Evolutionary conservation across 1,284 basidiomycete genomes (phyloP).

Genomic region (Ceratobasidium sp.): DNA sequence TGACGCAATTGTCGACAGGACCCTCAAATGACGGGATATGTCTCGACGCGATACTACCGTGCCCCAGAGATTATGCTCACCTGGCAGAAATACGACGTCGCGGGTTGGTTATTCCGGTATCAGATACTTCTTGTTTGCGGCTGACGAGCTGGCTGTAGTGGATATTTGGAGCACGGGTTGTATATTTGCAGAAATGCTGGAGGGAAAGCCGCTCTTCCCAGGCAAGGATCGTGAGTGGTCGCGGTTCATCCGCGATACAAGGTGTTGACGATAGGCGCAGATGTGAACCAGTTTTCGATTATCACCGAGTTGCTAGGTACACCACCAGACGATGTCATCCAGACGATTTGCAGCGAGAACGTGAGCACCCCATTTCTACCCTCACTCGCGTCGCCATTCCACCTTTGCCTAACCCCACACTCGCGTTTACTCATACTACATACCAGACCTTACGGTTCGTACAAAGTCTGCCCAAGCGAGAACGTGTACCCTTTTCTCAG

Average conservation of each 20-base stretch:
- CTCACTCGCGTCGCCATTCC: neutral
- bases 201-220: conserved; percentile 98
- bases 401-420: neutral
- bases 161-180: conserved; percentile 99
- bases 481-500: conserved; percentile 92
- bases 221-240: conserved; percentile 88
- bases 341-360: conserved; percentile 98
- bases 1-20: conserved; percentile 67
- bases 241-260: neutral
- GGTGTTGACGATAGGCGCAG: conserved; percentile 55
- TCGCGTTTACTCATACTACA: neutral
- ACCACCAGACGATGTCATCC: conserved; percentile 98
- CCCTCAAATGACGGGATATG: conserved; percentile 99
- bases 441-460: conserved; percentile 97
- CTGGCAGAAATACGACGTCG: conserved; percentile 99
- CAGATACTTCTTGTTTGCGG: neutral
- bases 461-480: conserved; percentile 94
- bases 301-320: conserved; percentile 98
- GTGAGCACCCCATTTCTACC: conserved; percentile 57
- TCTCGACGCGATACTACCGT: conserved; percentile 98
- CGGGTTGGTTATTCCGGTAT: conserved; percentile 56
- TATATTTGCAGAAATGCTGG: conserved; percentile 99
- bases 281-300: conserved; percentile 99
- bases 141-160: conserved; percentile 56
- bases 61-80: conserved; percentile 99